A percentile compares a stretch with the other conserved stretches of the same genome.
Evolutionary conservation across 768 basidiomycete species (phyloP).

Genomic region (Holtermanniella nyarrowii): DNA sequence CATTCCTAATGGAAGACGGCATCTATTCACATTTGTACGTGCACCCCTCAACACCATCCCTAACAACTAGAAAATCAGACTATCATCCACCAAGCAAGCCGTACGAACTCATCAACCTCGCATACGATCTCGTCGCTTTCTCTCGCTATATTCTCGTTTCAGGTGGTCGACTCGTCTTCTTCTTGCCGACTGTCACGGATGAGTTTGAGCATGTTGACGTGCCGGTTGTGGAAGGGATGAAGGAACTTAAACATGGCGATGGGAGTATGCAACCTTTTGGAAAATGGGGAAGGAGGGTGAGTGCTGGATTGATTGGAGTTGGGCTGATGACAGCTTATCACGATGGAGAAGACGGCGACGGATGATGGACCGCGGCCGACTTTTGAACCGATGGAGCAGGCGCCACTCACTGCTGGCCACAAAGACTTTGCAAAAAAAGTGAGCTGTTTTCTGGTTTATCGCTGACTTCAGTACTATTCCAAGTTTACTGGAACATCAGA

Average conservation of each 20-base stretch:
- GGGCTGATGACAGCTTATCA: conserved; percentile 61
- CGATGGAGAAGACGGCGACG: conserved; percentile 57
- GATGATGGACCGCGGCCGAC: conserved; percentile 25
- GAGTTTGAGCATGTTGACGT: conserved; percentile 84
- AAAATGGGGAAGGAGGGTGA: conserved; percentile 82
- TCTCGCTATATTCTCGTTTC: conserved; percentile 77
- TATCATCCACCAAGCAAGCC: conserved; percentile 85
- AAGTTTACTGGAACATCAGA: not conserved
- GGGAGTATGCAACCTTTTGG: conserved; percentile 82
- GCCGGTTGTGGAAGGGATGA: conserved; percentile 68
- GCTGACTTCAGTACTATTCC: not conserved
- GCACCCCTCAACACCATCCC: not conserved
- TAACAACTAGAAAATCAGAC: conserved; percentile 46
- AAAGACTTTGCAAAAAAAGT: not conserved
- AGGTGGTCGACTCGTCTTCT: conserved; percentile 83
- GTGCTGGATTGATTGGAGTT: conserved; percentile 27
- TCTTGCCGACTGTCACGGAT: conserved; percentile 66
- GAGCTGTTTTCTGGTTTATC: not conserved
- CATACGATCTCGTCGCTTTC: conserved; percentile 66
- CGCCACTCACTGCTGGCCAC: not conserved
- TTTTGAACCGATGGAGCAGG: conserved; percentile 6
- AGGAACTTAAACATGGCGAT: conserved; percentile 45
- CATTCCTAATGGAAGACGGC: conserved; percentile 38
- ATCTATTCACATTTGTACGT: conserved; percentile 41
- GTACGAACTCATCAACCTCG: conserved; percentile 79